Base-by-base conservation (phyloP, 2,329 filamentous ascomycete species). In the Nannizzia gypsea region DNA sequence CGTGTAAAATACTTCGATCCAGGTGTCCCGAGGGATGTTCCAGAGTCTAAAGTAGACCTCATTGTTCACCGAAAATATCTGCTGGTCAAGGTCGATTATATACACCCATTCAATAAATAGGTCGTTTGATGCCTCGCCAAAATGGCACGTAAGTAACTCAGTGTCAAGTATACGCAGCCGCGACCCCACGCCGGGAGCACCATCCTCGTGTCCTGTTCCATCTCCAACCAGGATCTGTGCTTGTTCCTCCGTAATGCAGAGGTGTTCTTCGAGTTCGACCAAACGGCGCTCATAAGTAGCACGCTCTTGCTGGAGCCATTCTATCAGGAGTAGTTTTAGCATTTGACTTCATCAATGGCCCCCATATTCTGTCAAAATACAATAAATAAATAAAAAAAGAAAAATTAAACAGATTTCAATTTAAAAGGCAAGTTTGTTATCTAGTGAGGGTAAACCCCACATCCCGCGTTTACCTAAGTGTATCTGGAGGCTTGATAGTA, bases 1-100 rank as follows among this genome's bases (percentile, higher is more conserved):
- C 3, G 6, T 11, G 15, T 57, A 34, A 24, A 42, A 57, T 8
- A n/a, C 34, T 42, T n/a, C 11, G 11, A 57, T 8, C 56, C 56
- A 57, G 22, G 17, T 15, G 11, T 57, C 56, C 15, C 56, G 56
- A n/a, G 56, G 56, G 15, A 57, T 44, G 24, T 57, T 28, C 17
- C 22, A 42, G 11, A 57, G 34, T 2, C 26, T 24, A 15, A 57
- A 57, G 22, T 24, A 44, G 17, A 44, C 9, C 28, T 3, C 2
- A 15, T 40, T 57, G 17, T 57, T 57, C n/a, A 57, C 22, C 3
- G 56, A 22, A 36, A 57, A 40, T 13, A 24, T 15, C 24, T 57
- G 34, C 22, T 44, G 6, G 17, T 57, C 56, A 28, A 57, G 56
- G 17, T 57, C 56, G 8, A 57, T 57, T n/a, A 44, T 11, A 36